Base-by-base conservation (phyloP, 257 asterid species). In the Gentiana macrophylla region DNA sequence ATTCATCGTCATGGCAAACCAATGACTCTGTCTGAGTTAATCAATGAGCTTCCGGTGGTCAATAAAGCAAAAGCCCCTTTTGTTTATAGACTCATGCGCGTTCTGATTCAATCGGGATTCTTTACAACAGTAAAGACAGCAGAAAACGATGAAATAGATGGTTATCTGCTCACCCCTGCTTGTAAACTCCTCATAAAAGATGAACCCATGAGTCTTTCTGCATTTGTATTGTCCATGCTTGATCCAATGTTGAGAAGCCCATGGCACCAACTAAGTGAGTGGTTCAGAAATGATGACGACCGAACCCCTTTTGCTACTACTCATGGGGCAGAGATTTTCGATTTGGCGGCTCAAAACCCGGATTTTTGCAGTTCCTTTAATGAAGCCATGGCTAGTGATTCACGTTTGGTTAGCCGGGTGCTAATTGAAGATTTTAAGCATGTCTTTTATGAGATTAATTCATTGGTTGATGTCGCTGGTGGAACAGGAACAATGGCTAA, bases 61-160 rank as follows among this genome's bases (percentile, higher is more conserved):
- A 52, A 57, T 7, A 8, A 12, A 2, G 24, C 68, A 12, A 68
- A 68, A 41, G 11, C 52, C 55, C 36, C 11, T 6, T 45, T 32
- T 7, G 33, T 69, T 4, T 35, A 24, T 5, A 65, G 69, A 3
- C 65, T 69, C n/a, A 69, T 69, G 74, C 49, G 74, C 5, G 24
- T 59, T 3, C 3, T 63, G n/a, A 33, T 52, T 9, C 69, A 52
- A 3, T 52, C 62, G 1, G 74, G 65, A 49, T 69, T 52, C 35
- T 69, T 69, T 2, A 8, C 41, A 1, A 5, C 38, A 13, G 34
- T 13, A 15, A 3, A 36, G 38, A 52, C 47, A 37, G 2, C 15
- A 12, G 35, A 34, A 32, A 12, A 57, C 24, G 32, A 32, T 8
- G 2, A 38, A 54, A 9, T 2, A 13, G 15, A 50, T 12, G 56